phyloP scores from a whole-genome alignment of 305 asterid genomes.

The Striga hermonthica region DNA sequence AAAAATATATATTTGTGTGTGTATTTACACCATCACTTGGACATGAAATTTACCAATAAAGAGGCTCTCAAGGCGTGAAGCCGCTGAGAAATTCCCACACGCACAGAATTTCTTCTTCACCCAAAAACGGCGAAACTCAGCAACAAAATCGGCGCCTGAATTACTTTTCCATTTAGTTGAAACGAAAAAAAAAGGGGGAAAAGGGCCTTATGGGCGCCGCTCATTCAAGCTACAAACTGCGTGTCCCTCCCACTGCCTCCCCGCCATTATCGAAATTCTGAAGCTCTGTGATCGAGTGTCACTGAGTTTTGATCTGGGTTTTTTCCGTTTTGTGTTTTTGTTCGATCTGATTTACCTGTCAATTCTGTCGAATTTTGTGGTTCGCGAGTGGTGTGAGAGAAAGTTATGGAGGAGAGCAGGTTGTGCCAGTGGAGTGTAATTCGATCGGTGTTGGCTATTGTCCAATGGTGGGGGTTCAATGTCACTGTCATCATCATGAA shows the following conservation, averaged over 20 bases:
- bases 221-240: background rate
- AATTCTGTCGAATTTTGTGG: background rate
- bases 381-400: slow-evolving; percentile 30
- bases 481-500: slow-evolving; percentile 90
- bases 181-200: too few species aligned
- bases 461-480: slow-evolving; percentile 96
- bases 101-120: too few species aligned
- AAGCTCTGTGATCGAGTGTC: slow-evolving; percentile 3
- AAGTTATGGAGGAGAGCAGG: slow-evolving; percentile 56
- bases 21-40: too few species aligned
- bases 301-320: background rate
- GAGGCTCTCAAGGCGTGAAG: too few species aligned
- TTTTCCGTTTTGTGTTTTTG: background rate
- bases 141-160: too few species aligned
- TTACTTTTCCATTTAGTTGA: too few species aligned
- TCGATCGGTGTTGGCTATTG: slow-evolving; percentile 66
- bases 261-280: background rate
- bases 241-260: background rate
- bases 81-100: too few species aligned
- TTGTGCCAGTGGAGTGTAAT: slow-evolving; percentile 65
- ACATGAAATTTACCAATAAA: too few species aligned
- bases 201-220: background rate
- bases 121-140: too few species aligned
- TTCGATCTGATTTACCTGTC: background rate
- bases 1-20: too few species aligned